These are phyloP conservation scores for Coemansia sp. DNA, from an alignment of 192 early-diverging fungal genomes.

Conservation along the genomic window DNA sequence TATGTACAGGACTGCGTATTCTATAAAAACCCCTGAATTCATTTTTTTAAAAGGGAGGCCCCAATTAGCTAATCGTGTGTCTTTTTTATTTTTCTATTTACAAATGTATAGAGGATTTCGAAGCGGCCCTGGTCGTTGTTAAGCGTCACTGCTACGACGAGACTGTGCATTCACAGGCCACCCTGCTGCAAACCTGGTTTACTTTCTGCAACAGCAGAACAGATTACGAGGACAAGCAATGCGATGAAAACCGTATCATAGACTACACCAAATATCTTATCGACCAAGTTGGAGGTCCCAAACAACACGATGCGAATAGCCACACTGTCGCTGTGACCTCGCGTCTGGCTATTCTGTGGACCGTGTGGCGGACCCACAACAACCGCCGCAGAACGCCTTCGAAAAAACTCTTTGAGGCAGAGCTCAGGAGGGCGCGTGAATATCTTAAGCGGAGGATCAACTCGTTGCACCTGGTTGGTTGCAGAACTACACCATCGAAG, in stretches of 20 bases:
- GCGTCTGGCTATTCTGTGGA: conserved; percentile 6
- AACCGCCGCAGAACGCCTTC: not conserved
- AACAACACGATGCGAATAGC: not conserved
- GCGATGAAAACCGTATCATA: conserved; percentile 1
- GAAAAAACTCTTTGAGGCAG: not conserved
- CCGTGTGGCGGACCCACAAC: not conserved
- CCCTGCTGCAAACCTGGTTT: conserved; percentile 11
- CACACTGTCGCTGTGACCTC: not conserved
- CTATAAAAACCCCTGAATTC: not conserved
- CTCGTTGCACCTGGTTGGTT: not conserved
- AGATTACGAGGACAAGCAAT: not conserved
- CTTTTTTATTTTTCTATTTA: not conserved
- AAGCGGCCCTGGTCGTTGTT: not conserved
- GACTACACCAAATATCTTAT: conserved; percentile 12
- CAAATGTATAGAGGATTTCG: not conserved
- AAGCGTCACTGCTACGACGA: not conserved
- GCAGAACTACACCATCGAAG: not conserved
- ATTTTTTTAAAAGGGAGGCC: not conserved
- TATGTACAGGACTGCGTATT: not conserved
- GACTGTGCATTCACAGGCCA: not conserved
- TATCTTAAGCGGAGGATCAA: conserved; percentile 2
- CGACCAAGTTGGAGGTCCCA: not conserved
- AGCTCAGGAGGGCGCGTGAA: not conserved
- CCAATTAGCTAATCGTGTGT: not conserved
- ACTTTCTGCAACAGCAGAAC: not conserved